Conservation (phyloP, 2,329 filamentous ascomycete species). For the Pochonia chlamydosporia region DNA sequence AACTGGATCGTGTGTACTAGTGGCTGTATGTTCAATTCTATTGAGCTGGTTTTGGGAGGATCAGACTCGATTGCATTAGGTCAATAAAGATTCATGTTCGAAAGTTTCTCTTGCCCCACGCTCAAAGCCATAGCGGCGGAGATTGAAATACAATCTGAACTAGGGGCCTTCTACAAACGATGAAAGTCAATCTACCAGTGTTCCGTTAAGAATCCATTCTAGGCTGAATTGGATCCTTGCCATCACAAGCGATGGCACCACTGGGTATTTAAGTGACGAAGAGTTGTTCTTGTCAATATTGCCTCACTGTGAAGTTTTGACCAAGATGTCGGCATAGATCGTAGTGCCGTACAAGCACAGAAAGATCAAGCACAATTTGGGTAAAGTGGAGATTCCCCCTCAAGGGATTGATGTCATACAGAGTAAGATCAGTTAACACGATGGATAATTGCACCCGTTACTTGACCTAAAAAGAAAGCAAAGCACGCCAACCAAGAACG, state of each 20-base stretch:
- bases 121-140: conserved; percentile 23
- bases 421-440: not conserved
- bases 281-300: not conserved
- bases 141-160: conserved; percentile 18
- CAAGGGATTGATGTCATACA: not conserved
- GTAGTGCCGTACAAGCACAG: too few species aligned
- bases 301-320: not conserved
- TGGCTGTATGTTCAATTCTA: too few species aligned
- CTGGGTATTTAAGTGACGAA: conserved; percentile 37
- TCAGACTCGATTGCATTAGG: not conserved
- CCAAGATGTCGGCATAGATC: too few species aligned
- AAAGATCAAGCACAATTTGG: not conserved
- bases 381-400: not conserved
- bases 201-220: conserved; percentile 75
- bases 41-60: too few species aligned
- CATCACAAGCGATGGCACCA: conserved; percentile 68
- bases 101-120: conserved; percentile 36
- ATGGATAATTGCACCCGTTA: not conserved
- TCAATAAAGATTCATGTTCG: conserved; percentile 25
- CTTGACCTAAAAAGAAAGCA: not conserved
- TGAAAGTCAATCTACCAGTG: conserved; percentile 59
- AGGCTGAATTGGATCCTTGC: conserved; percentile 64
- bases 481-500: conserved; percentile 21
- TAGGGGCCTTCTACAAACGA: conserved; percentile 34
- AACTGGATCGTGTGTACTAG: too few species aligned